Evolutionary conservation across 768 basidiomycete genomes (phyloP).

Genomic region (Phylloporus scabripes): DNA sequence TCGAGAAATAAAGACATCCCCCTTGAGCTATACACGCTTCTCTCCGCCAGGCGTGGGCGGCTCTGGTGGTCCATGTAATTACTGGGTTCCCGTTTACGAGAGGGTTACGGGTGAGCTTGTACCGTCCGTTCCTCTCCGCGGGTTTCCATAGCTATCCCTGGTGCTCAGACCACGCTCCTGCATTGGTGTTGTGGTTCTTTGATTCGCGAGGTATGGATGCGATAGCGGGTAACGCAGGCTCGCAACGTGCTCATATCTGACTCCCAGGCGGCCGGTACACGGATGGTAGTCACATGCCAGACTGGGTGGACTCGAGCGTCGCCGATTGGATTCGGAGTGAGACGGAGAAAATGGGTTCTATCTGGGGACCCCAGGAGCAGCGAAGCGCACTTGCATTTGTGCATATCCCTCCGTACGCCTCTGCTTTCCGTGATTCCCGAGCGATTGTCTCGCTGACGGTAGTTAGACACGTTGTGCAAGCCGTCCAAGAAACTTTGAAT

Average conservation of each 20-base stretch:
- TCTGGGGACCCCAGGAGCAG: constrained; percentile 50
- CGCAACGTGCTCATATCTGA: constrained; percentile 3
- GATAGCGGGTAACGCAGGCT: not conserved
- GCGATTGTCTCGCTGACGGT: not conserved
- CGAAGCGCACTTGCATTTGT: constrained; percentile 64
- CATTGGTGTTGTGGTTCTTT: constrained; percentile 66
- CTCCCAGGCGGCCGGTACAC: constrained; percentile 44
- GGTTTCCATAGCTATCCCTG: not conserved
- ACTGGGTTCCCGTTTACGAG: constrained; percentile 68
- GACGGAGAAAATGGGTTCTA: constrained; percentile 45
- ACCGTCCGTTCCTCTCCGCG: not conserved
- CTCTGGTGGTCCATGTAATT: constrained; percentile 57
- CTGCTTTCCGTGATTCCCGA: not conserved
- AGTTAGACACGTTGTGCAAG: constrained; percentile 26
- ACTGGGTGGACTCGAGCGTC: constrained; percentile 66
- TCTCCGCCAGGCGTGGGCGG: constrained; percentile 62
- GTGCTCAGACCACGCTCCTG: constrained; percentile 38
- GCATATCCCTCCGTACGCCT: constrained; percentile 65
- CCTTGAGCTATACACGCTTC: constrained; percentile 55
- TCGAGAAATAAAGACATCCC: constrained; percentile 53
- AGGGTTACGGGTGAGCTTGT: constrained; percentile 27
- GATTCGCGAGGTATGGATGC: constrained; percentile 55
- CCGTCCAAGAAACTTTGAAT: constrained; percentile 32
- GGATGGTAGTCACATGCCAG: constrained; percentile 44
- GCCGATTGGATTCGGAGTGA: constrained; percentile 56